Conservation (phyloP, 306 rosid species). For the Medicago lupulina region DNA sequence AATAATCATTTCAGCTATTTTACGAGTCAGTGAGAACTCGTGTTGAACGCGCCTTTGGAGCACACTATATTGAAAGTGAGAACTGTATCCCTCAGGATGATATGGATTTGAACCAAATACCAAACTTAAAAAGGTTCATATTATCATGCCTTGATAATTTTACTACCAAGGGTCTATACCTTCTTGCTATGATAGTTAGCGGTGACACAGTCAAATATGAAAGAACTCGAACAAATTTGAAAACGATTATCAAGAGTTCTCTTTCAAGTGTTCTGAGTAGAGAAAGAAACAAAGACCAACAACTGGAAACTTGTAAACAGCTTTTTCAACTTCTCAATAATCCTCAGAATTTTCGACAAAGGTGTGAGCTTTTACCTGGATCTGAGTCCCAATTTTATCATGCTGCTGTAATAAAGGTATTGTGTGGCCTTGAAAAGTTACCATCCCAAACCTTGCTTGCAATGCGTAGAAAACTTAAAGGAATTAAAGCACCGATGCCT, state of each 20-base stretch:
- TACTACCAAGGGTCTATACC: constrained; percentile 71
- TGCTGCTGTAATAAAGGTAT: constrained; percentile 50
- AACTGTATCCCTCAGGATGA: constrained; percentile 48
- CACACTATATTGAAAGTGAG: constrained; percentile 39
- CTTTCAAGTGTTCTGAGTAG: constrained; percentile 51
- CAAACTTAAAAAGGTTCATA: constrained; percentile 44
- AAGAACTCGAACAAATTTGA: constrained; percentile 73
- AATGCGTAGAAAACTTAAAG: constrained; percentile 74
- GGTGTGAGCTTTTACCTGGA: constrained; percentile 40
- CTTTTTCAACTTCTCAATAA: constrained; percentile 59
- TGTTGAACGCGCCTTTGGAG: constrained; percentile 67
- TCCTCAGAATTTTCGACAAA: constrained; percentile 56
- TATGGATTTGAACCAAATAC: constrained; percentile 27
- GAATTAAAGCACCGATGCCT: constrained; percentile 47
- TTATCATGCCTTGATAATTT: constrained; percentile 62
- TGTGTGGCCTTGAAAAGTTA: constrained; percentile 53
- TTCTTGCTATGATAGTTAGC: constrained; percentile 57
- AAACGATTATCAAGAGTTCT: constrained; percentile 52
- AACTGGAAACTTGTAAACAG: constrained; percentile 46
- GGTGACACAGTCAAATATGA: constrained; percentile 53
- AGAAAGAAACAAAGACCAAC: constrained; percentile 29
- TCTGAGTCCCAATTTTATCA: constrained; percentile 43
- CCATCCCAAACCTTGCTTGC: constrained; percentile 61
- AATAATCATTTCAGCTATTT: constrained; percentile 62
- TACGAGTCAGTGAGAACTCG: constrained; percentile 61